phyloP scores from a whole-genome alignment of 2,329 filamentous ascomycete genomes.

The Pseudogymnoascus sp. region DNA sequence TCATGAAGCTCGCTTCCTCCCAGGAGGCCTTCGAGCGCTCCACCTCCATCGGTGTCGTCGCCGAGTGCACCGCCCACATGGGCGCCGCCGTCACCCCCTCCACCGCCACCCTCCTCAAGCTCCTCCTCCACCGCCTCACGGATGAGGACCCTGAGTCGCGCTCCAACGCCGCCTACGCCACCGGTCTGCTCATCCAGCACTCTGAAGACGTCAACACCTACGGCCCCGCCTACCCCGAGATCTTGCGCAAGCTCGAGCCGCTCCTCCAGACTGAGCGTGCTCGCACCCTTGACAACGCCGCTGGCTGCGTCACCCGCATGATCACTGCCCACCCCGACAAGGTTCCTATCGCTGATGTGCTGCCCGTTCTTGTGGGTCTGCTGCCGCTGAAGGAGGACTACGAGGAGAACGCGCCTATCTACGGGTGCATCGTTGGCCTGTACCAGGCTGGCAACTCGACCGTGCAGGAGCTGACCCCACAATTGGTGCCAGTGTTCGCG shows the following conservation, averaged over 20 bases:
- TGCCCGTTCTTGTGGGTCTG: slow-evolving; percentile 71
- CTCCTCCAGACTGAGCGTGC: slow-evolving; percentile 72
- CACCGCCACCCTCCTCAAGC: slow-evolving; percentile 68
- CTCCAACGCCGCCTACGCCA: slow-evolving; percentile 90
- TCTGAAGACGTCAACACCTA: slow-evolving; percentile 68
- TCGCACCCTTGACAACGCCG: slow-evolving; percentile 85
- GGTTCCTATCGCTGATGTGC: slow-evolving; percentile 72
- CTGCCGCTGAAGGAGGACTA: slow-evolving; percentile 89
- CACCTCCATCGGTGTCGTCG: slow-evolving; percentile 84
- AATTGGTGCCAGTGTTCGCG: slow-evolving; percentile 65
- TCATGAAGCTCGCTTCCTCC: slow-evolving; percentile 81
- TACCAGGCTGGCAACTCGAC: slow-evolving; percentile 67
- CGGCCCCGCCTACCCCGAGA: slow-evolving; percentile 65
- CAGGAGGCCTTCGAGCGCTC: slow-evolving; percentile 82
- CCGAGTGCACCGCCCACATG: slow-evolving; percentile 84
- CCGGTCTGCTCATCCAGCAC: slow-evolving; percentile 76
- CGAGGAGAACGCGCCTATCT: slow-evolving; percentile 94
- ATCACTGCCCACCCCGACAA: slow-evolving; percentile 81
- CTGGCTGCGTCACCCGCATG: slow-evolving; percentile 86
- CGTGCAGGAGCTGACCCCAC: slow-evolving; percentile 62
- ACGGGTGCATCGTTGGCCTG: slow-evolving; percentile 80
- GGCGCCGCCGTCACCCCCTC: slow-evolving; percentile 73
- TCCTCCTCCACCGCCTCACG: slow-evolving; percentile 77
- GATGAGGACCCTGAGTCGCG: slow-evolving; percentile 90
- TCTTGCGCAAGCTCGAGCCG: slow-evolving; percentile 81